Evolutionary conservation across 169 alveolate genomes (phyloP).

Genomic region (Babesia caballi): DNA sequence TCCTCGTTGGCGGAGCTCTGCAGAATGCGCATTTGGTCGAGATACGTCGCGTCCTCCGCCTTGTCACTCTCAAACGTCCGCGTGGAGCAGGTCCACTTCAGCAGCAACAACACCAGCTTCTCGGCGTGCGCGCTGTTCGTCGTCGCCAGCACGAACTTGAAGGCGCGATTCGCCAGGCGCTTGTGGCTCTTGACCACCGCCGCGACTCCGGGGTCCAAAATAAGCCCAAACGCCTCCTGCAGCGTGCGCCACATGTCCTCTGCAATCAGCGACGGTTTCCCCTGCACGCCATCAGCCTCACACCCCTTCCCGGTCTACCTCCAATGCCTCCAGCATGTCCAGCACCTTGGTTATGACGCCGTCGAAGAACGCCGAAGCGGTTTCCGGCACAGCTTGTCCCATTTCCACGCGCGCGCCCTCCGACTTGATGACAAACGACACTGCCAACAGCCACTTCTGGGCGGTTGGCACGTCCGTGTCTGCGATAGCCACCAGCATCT

Average conservation of each 20-base stretch:
- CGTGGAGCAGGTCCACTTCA: constrained; percentile 30
- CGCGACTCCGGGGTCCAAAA: constrained; percentile 9
- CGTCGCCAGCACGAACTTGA: constrained; percentile 14
- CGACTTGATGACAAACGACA: constrained; percentile 19
- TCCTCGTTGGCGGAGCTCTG: constrained; percentile 27
- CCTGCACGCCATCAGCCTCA: not conserved
- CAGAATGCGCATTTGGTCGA: constrained; percentile 14
- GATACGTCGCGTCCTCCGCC: constrained; percentile 21
- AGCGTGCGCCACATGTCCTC: constrained; percentile 11
- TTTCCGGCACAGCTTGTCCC: constrained; percentile 4
- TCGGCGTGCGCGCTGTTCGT: constrained; percentile 22
- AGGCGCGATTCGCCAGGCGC: constrained; percentile 22
- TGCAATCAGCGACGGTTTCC: not conserved
- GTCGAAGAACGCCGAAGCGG: constrained; percentile 27
- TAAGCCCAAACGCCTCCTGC: not conserved
- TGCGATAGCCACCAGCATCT: constrained; percentile 14
- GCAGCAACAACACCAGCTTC: not conserved
- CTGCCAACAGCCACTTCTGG: constrained; percentile 21
- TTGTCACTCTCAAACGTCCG: constrained; percentile 32
- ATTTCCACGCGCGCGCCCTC: not conserved
- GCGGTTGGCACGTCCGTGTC: constrained; percentile 11
- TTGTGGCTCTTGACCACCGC: constrained; percentile 27
- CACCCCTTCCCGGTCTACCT: not conserved
- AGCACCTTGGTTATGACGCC: constrained; percentile 19
- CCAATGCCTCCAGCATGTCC: constrained; percentile 9